Evolutionary conservation across 2,329 filamentous ascomycete species (phyloP), one percentile per base, ranked within the genome.

Genomic region (Berkeleyomyces rouxiae): DNA sequence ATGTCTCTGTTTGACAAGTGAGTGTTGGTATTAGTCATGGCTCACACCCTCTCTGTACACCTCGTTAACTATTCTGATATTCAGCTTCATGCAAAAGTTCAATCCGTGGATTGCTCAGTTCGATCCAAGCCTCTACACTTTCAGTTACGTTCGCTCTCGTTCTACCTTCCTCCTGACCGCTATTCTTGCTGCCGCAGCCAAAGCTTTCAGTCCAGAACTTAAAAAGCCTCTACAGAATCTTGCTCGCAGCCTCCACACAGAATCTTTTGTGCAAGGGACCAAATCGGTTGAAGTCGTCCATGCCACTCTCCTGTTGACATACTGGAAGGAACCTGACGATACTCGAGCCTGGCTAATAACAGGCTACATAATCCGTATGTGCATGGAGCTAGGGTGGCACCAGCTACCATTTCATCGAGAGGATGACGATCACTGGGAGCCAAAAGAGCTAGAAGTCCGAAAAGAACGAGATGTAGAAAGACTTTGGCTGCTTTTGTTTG

Each of bases 251-350:
- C 63, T 72, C 3, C 67, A 73, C 7, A 64, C 67, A 5, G 65
- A 71, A 7, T 67, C 66, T 9, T 72, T 76, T 47, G 66, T 68
- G 2, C 66, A 67, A 2, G 74, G 73, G 13, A 66, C 64, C 1
- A 75, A 75, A 55, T 76, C 73, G 0, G 67, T 69, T 1, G 74
- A 76, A 59, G 70, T 70, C 5, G 71, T 73, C 1, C 74, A 76
- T 63, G 73, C 71, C 0, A 71, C 75, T 7, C 66, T 73, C n/a
- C 66, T 74, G 7, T 63, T 73, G 4, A 75, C 74, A 1, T 74
- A 74, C 65, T 76, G 73, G 73, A 76, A 76, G 66, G 72, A 75
- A 47, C 72, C 73, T 2, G 70, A 72, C 6, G 74, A 76, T 63
- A 73, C 70, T 9, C 68, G 74, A 10, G 71, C 71, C 3, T 76